phyloP scores from a whole-genome alignment of 805 yeast species.

The Pichia rugopelliculosa region DNA sequence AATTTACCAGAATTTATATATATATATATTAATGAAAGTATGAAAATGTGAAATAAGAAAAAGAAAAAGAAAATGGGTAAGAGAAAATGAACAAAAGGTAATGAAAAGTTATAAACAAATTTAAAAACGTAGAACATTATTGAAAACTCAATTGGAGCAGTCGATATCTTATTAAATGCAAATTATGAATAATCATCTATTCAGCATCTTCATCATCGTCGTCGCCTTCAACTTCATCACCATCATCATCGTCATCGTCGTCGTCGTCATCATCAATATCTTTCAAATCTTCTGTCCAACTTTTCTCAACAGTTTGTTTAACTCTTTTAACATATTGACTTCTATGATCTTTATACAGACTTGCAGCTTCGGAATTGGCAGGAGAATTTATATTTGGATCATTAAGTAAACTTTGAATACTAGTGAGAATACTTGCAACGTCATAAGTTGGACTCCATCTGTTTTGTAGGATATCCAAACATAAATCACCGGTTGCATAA shows the following conservation, averaged over 20 bases:
- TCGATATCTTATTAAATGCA: background rate
- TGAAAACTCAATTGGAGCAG: background rate
- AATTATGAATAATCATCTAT: background rate
- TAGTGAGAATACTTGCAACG: conserved; percentile 89
- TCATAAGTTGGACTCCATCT: conserved; percentile 99
- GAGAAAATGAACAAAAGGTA: background rate
- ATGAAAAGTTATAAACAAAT: background rate
- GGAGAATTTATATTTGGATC: conserved; percentile 97
- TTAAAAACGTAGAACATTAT: background rate
- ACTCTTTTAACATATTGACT: conserved; percentile 88
- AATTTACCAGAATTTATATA: background rate
- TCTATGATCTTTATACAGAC: conserved; percentile 88
- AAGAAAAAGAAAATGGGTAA: background rate
- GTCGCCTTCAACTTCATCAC: conserved; percentile 18
- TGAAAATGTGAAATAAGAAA: background rate
- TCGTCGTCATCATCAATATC: conserved; percentile 47
- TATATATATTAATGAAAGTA: no score
- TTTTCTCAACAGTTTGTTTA: conserved; percentile 87
- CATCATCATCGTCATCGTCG: conserved; percentile 24
- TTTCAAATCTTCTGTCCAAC: conserved; percentile 79
- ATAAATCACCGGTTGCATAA: conserved; percentile 89
- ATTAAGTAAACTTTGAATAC: conserved; percentile 83
- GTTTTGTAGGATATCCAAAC: conserved; percentile 92
- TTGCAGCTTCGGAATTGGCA: conserved; percentile 97
- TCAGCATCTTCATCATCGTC: conserved; percentile 10